These are phyloP conservation scores for Omphalea diandra DNA, from an alignment of 441 rosid genomes.

Conservation along the genomic window DNA sequence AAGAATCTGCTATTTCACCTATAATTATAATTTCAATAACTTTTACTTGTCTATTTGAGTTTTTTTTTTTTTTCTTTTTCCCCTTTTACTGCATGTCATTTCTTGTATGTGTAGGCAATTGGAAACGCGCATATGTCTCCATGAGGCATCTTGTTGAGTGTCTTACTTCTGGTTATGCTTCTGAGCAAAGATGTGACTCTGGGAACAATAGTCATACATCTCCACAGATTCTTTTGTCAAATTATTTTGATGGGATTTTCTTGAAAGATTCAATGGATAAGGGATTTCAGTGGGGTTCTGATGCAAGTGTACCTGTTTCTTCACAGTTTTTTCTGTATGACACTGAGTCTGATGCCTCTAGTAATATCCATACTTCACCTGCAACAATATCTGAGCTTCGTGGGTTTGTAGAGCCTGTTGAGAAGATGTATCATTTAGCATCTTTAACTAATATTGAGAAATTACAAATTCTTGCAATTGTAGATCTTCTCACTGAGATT, in stretches of 20 bases:
- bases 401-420: conserved; percentile 53
- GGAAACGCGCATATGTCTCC: conserved; percentile 85
- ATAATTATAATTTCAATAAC: background rate
- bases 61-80: conserved; percentile 21
- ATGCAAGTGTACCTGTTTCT: conserved; percentile 39
- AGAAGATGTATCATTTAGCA: conserved; percentile 48
- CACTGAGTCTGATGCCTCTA: conserved; percentile 39
- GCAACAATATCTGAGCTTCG: conserved; percentile 50
- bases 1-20: background rate
- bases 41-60: conserved; percentile 8
- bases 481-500: conserved; percentile 76
- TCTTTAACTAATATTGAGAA: conserved; percentile 49
- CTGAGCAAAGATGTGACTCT: conserved; percentile 36
- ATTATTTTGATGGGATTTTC: conserved; percentile 68
- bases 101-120: conserved; percentile 70
- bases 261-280: conserved; percentile 45
- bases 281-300: conserved; percentile 66
- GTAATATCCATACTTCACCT: conserved; percentile 37
- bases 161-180: conserved; percentile 44
- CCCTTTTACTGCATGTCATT: conserved; percentile 38
- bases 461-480: conserved; percentile 68
- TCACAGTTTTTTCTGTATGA: conserved; percentile 43
- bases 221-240: conserved; percentile 66
- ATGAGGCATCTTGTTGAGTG: conserved; percentile 73
- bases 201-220: conserved; percentile 34